Evolutionary conservation across 2,329 filamentous ascomycete species (phyloP).

Genomic region (Colletotrichum echinochloae): DNA sequence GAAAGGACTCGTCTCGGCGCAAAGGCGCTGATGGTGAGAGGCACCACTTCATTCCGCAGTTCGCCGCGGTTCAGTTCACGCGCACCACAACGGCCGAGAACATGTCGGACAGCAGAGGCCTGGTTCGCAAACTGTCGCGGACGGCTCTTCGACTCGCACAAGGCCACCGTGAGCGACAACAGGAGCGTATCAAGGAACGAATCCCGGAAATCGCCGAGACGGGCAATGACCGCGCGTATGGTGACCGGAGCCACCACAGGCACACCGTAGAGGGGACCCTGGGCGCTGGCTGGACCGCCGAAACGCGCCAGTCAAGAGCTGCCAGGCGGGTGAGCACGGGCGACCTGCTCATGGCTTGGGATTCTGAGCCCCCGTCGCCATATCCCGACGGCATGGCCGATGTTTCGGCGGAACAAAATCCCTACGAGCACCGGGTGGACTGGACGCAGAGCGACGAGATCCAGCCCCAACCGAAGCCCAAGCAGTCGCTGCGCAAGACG

Average conservation of each 20-base stretch:
- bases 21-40: slow-evolving; percentile 36
- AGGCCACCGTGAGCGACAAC: slow-evolving; percentile 52
- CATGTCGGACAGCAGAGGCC: slow-evolving; percentile 50
- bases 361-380: slow-evolving; percentile 32
- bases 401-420: slow-evolving; percentile 41
- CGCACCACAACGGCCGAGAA: slow-evolving; percentile 62
- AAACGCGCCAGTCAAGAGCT: slow-evolving; percentile 39
- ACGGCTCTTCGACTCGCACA: slow-evolving; percentile 56
- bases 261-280: slow-evolving; percentile 50
- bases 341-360: slow-evolving; percentile 45
- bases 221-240: slow-evolving; percentile 42
- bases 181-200: slow-evolving; percentile 55
- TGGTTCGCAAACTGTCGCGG: slow-evolving; percentile 58
- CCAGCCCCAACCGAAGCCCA: slow-evolving; percentile 40
- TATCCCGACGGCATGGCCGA: slow-evolving; percentile 44
- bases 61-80: slow-evolving; percentile 67
- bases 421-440: slow-evolving; percentile 60
- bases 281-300: slow-evolving; percentile 25
- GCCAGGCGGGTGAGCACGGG: slow-evolving; percentile 55
- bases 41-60: slow-evolving; percentile 65
- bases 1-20: slow-evolving; percentile 19
- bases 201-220: slow-evolving; percentile 52
- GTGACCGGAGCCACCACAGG: slow-evolving; percentile 41
- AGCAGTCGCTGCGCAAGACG: slow-evolving; percentile 54
- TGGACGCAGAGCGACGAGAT: slow-evolving; percentile 70